Evolutionary conservation across 768 basidiomycete species (phyloP).

Genomic region (Paxillus rubicundulus): DNA sequence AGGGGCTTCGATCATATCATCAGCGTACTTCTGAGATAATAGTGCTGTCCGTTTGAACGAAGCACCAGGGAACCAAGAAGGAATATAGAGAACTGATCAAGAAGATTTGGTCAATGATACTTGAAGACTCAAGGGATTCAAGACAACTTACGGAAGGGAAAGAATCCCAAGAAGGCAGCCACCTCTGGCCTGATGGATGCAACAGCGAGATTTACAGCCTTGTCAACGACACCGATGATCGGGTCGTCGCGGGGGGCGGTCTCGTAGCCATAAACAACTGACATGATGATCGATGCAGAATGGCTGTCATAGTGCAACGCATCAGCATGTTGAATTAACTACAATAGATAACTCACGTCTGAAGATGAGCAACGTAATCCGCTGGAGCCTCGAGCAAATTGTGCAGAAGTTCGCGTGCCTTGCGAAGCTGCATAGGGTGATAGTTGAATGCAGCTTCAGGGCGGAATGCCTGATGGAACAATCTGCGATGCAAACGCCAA

Average conservation of each 20-base stretch:
- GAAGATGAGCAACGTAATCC: conserved; percentile 18
- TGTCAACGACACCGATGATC: conserved; percentile 25
- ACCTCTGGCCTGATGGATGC: conserved; percentile 25
- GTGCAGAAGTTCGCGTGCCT: conserved; percentile 22
- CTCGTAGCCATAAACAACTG: conserved; percentile 32
- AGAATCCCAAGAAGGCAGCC: conserved; percentile 36
- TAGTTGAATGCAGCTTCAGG: conserved; percentile 17
- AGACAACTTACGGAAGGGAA: conserved; percentile 33
- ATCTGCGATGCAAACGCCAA: conserved; percentile 29
- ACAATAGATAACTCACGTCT: conserved; percentile 18
- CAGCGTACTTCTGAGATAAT: conserved; percentile 17
- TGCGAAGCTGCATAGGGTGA: conserved; percentile 23
- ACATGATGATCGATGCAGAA: conserved; percentile 29
- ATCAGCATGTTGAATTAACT: not conserved
- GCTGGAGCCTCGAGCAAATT: conserved; percentile 23
- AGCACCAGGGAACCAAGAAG: conserved; percentile 41
- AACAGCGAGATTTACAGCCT: conserved; percentile 20
- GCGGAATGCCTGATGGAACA: conserved; percentile 30
- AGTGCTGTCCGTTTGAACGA: conserved; percentile 32
- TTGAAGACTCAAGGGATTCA: not conserved
- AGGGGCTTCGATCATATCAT: conserved; percentile 29
- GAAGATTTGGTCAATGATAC: not conserved
- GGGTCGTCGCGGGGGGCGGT: conserved; percentile 23
- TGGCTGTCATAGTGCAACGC: conserved; percentile 11
- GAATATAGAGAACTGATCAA: conserved; percentile 33